Evolutionary conservation across 805 yeast species (phyloP).

Genomic region (Monosporozyma servazzii): DNA sequence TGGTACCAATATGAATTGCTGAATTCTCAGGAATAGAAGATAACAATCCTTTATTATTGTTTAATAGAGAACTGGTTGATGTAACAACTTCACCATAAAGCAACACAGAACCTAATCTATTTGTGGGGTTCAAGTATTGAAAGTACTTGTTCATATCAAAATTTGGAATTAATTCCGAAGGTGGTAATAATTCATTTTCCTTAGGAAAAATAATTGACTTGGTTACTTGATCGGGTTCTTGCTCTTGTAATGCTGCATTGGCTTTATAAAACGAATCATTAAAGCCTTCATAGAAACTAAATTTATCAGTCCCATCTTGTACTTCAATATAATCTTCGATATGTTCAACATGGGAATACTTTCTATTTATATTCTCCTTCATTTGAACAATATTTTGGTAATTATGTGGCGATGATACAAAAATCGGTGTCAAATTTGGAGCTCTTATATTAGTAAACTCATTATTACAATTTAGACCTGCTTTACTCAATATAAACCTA

Average conservation of each 20-base stretch:
- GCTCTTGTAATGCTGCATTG: conserved; percentile 13
- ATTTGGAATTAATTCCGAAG: conserved; percentile 51
- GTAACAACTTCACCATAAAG: conserved; percentile 85
- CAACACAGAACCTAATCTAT: conserved; percentile 50
- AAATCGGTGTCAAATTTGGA: conserved; percentile 65
- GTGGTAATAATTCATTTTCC: conserved; percentile 40
- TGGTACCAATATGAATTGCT: conserved; percentile 48
- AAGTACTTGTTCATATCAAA: conserved; percentile 58
- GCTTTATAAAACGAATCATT: conserved; percentile 9
- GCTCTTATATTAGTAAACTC: conserved; percentile 36
- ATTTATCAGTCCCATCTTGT: conserved; percentile 27
- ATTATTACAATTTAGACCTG: conserved; percentile 63
- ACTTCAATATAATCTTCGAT: conserved; percentile 36
- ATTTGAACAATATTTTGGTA: conserved; percentile 10
- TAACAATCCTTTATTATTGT: conserved; percentile 55
- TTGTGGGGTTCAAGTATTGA: conserved; percentile 23
- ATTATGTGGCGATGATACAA: conserved; percentile 27
- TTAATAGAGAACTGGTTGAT: conserved; percentile 74
- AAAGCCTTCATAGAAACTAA: conserved; percentile 18
- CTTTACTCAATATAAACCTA: conserved; percentile 42
- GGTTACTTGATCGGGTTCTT: conserved; percentile 47
- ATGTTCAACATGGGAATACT: conserved; percentile 28
- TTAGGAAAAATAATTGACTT: conserved; percentile 42
- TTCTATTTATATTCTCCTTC: conserved; percentile 8
- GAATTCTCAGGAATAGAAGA: conserved; percentile 34